Evolutionary conservation across 495 filamentous ascomycete genomes (phyloP).

Genomic region (Lichina pygmaea): DNA sequence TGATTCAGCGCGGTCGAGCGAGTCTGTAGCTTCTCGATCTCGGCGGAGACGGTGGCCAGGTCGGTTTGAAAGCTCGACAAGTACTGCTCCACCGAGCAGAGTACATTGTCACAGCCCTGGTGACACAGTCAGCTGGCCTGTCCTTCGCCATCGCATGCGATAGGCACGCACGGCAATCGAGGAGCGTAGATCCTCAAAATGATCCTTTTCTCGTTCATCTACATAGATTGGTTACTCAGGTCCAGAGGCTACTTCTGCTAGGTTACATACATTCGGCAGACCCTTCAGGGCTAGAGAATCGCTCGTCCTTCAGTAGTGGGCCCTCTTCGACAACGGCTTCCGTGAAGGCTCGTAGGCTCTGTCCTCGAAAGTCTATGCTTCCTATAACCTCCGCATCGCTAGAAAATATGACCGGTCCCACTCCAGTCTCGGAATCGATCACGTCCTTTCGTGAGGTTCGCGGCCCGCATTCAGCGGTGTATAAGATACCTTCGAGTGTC

Average conservation of each 20-base stretch:
- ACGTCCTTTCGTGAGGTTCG: too few species aligned
- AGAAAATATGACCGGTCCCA: too few species aligned
- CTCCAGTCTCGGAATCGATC: too few species aligned
- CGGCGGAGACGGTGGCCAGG: constrained; percentile 67
- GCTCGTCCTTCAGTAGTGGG: background rate
- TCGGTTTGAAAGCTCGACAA: constrained; percentile 80
- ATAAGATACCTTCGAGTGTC: constrained; percentile 41
- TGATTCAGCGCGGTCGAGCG: constrained; percentile 62
- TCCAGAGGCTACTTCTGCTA: background rate
- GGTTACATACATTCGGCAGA: constrained; percentile 1
- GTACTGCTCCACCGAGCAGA: constrained; percentile 78
- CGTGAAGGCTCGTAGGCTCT: constrained; percentile 48
- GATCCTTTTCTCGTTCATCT: constrained; percentile 69
- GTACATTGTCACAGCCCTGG: constrained; percentile 69
- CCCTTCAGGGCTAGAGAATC: background rate
- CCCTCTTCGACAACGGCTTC: background rate
- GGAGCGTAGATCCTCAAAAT: constrained; percentile 73
- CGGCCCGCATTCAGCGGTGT: too few species aligned
- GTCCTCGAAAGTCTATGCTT: constrained; percentile 52
- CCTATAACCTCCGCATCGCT: constrained; percentile 2
- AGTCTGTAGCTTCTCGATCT: constrained; percentile 80
- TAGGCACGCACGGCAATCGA: constrained; percentile 31
- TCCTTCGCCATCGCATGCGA: background rate
- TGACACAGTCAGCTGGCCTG: background rate
- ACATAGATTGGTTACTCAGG: background rate